phyloP scores from a whole-genome alignment of 2,329 filamentous ascomycete species.

The Aureobasidium pullulans region DNA sequence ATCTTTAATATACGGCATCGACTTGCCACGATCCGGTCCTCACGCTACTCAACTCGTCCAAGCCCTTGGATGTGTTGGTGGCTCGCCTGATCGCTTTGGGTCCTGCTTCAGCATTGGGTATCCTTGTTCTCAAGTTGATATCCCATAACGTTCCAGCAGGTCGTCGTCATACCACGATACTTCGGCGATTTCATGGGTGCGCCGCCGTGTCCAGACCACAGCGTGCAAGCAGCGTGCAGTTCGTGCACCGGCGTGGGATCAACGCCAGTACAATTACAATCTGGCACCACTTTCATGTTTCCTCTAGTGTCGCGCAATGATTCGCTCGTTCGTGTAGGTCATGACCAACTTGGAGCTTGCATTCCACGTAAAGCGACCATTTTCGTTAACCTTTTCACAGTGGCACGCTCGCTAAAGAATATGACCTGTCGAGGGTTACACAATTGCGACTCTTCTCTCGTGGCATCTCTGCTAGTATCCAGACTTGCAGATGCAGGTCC shows the following conservation, averaged over 20 bases:
- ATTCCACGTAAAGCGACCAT: not conserved
- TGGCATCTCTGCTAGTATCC: not conserved
- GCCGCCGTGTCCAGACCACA: not conserved
- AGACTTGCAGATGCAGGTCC: slow-evolving; percentile 5
- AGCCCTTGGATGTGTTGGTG: not conserved
- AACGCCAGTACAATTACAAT: not conserved
- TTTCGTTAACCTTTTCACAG: not conserved
- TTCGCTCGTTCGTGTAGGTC: not conserved
- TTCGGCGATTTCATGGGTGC: not conserved
- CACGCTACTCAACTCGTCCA: not conserved
- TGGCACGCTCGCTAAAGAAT: not conserved
- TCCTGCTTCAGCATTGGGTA: not conserved
- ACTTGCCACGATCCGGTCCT: slow-evolving; percentile 1
- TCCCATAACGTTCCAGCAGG: not conserved
- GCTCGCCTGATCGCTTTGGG: not conserved
- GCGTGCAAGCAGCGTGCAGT: not conserved
- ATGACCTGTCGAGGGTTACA: slow-evolving; percentile 10
- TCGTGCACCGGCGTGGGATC: not conserved
- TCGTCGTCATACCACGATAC: not conserved
- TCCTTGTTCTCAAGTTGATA: not conserved
- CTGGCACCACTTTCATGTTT: not conserved
- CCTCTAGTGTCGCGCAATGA: not conserved
- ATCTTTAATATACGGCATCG: slow-evolving; percentile 9
- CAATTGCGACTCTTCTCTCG: not conserved
- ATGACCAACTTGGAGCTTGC: not conserved